A percentile compares a stretch with the other conserved stretches of the same genome.
Conservation (phyloP, 768 basidiomycete species). For the Leccinum barrowsii region DNA sequence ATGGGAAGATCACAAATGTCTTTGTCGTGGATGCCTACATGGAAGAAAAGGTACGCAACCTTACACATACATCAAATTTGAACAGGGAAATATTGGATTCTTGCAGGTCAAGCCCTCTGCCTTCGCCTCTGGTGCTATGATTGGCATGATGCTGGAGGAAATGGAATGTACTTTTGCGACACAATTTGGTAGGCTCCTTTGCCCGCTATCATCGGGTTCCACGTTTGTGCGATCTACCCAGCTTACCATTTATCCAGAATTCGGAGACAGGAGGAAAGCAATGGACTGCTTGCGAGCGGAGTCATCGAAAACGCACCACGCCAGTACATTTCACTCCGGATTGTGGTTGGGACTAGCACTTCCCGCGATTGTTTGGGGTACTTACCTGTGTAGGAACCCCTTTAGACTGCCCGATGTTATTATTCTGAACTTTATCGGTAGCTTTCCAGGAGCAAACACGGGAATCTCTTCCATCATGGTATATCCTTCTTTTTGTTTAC, state of each 20-base stretch:
- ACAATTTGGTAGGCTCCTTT: conserved; percentile 59
- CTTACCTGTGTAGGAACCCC: conserved; percentile 43
- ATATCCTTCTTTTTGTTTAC: conserved; percentile 74
- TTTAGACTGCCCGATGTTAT: neutral
- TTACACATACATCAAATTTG: neutral
- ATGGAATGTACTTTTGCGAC: conserved; percentile 74
- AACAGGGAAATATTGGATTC: neutral
- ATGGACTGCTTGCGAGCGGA: conserved; percentile 60
- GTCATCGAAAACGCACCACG: conserved; percentile 59
- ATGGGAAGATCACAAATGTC: conserved; percentile 74
- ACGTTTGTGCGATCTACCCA: neutral
- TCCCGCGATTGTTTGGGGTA: conserved; percentile 66
- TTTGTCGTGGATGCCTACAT: conserved; percentile 80
- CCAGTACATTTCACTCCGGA: conserved; percentile 75
- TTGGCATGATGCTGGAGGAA: conserved; percentile 66
- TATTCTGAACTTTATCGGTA: conserved; percentile 24
- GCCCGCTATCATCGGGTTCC: neutral
- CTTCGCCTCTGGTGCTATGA: conserved; percentile 58
- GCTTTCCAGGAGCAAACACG: conserved; percentile 53
- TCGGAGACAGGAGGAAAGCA: conserved; percentile 79
- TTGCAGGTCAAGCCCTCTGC: conserved; percentile 60
- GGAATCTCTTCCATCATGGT: conserved; percentile 60
- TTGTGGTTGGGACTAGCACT: conserved; percentile 65
- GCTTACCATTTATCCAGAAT: conserved; percentile 30
- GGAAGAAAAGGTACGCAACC: conserved; percentile 55